A percentile compares a stretch with the other conserved stretches of the same genome.
These are phyloP conservation scores for Malassezia slooffiae DNA, from an alignment of 1,284 basidiomycete genomes.

Conservation along the genomic window DNA sequence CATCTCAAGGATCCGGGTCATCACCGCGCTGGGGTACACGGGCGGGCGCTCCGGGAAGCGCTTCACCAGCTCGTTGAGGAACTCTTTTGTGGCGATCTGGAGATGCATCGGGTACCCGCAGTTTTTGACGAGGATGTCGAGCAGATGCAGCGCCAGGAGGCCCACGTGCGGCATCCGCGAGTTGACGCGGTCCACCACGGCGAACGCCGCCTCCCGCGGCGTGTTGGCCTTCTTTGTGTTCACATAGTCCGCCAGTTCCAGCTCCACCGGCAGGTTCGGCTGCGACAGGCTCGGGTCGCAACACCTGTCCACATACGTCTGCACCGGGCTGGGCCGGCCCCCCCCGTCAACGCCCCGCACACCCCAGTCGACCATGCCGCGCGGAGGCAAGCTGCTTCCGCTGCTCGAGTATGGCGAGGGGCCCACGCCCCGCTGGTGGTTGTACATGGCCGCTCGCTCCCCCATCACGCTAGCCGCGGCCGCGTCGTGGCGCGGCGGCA, in stretches of 20 bases:
- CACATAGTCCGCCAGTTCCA: conserved; percentile 86
- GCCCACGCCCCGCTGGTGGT: background rate
- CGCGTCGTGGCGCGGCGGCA: conserved; percentile 3
- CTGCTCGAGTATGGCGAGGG: too few relatives aligned
- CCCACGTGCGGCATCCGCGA: conserved; percentile 81
- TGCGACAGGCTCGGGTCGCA: conserved; percentile 77
- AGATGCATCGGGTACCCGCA: conserved; percentile 96
- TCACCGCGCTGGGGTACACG: conserved; percentile 82
- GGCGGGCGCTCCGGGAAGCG: conserved; percentile 95
- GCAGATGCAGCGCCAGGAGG: conserved; percentile 60
- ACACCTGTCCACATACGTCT: conserved; percentile 54
- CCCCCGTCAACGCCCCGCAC: conserved; percentile 30
- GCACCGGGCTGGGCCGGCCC: conserved; percentile 22
- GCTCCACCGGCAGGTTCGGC: conserved; percentile 80
- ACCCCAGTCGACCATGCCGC: conserved; percentile 31
- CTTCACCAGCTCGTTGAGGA: conserved; percentile 93
- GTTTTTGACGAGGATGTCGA: conserved; percentile 86
- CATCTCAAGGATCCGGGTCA: conserved; percentile 84
- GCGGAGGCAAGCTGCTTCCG: too few relatives aligned
- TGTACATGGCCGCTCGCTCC: conserved; percentile 1
- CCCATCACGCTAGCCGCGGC: background rate
- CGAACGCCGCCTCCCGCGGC: conserved; percentile 81
- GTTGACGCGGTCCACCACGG: conserved; percentile 68
- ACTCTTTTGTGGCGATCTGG: conserved; percentile 96
- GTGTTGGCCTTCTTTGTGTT: conserved; percentile 94